Percentiles rank a stretch among this genome's conserved stretches.
Evolutionary conservation across 2,329 filamentous ascomycete genomes (phyloP).

Genomic region (Diaporthe aspalathi): DNA sequence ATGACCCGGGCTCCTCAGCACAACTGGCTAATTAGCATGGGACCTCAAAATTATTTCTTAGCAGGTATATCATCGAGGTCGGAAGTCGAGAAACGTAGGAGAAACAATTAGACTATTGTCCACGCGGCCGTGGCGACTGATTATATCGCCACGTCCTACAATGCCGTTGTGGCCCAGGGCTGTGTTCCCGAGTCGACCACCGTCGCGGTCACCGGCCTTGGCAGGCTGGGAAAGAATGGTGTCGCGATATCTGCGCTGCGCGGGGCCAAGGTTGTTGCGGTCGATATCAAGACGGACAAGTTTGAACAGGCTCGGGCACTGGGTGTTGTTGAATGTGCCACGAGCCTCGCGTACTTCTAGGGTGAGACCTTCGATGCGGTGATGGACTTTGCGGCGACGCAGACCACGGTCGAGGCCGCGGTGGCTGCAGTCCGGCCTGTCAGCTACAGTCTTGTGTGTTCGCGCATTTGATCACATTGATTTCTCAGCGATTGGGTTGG

Average conservation of each 20-base stretch:
- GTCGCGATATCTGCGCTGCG: constrained; percentile 4
- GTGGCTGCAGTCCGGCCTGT: neutral
- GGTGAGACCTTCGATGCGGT: neutral
- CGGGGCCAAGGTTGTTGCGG: neutral
- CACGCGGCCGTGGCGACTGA: constrained; percentile 6
- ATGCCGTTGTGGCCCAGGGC: neutral
- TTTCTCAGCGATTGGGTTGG: no score
- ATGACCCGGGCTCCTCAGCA: neutral
- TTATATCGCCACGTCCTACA: neutral
- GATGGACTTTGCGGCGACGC: neutral
- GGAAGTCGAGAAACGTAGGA: no score
- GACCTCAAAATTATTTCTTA: no score
- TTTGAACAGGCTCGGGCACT: neutral
- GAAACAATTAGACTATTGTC: no score
- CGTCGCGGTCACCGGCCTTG: neutral
- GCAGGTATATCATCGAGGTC: no score
- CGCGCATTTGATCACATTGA: no score
- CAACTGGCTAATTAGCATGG: no score
- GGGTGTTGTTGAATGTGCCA: neutral
- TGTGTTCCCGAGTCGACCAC: neutral
- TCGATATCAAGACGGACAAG: neutral
- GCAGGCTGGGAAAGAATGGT: neutral
- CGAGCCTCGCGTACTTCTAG: neutral
- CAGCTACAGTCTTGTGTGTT: no score
- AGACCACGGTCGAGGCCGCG: neutral